Evolutionary conservation across 306 rosid species (phyloP), one percentile per base, ranked within the genome.

Genomic region (Dryas alaskensis): DNA sequence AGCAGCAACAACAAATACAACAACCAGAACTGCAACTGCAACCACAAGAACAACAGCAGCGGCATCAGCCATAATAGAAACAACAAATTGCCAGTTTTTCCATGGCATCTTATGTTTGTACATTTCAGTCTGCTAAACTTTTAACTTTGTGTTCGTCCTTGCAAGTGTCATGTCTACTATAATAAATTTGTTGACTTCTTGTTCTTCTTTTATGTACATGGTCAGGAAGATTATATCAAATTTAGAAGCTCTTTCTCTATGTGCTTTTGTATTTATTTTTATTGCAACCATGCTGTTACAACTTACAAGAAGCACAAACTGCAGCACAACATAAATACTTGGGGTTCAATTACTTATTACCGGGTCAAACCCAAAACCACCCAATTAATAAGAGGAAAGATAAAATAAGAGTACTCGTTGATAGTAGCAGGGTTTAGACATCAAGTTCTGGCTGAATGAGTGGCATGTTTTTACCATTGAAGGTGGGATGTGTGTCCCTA

Each of bases 21-120:
- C 57, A 67, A 53, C 49, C 74, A 73, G 79, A 84, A 13, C 80
- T 74, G 60, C 87, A 57, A 57, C 82, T 46, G 49, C 77, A 67
- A 8, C 74, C 55, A 7, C 79, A 68, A 5, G 25, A 71, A 46
- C 47, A 58, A 44, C 51, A 8, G 16, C 67, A 40, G 12, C 63
- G 67, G 44, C 63, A 12, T 25, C 49, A 0, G 72, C 72, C 37
- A 42, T 61, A 40, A 72, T 25, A 19, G 11, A 59, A 59, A 42
- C 69, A 43, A 40, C 54, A 19, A 16, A 37, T 72, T 51, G 10
- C 67, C 47, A 9, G 47, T 62, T 45, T 72, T 27, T 46, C 50
- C 49, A 14, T 59, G 46, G 63, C 3, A 25, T 72, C 44, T 52
- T 37, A 19, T 46, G 37, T 58, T 60, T 72, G 58, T 59, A 46